Evolutionary conservation across 257 asterid species (phyloP), one percentile per base, ranked within the genome.

Genomic region (Lavandula angustifolia): DNA sequence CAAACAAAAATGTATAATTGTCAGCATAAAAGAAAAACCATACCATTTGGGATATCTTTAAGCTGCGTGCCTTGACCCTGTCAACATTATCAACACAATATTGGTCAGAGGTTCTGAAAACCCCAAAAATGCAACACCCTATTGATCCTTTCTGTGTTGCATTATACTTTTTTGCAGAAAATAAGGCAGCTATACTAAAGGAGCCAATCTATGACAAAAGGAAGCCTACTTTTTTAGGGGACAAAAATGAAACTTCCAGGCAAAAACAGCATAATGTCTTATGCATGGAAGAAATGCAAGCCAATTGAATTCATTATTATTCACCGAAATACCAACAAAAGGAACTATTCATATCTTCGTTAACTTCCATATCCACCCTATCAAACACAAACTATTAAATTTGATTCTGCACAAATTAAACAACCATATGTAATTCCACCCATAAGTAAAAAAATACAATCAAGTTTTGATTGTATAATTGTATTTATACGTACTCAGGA

Each of bases 11-110:
- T 32, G 59, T 59, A 54, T 0, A 22, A 0, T 22, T 2, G 27
- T 22, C 2, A 22, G 27, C 27, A 22, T 22, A 22, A 22, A 40
- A 40, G 3, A 9, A 40, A 37, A 51, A 3, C 1, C 64, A 70
- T 63, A 69, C 68, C 85, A 78, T 87, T 87, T n/a, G 98, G 98
- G 76, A 91, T 91, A 67, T 86, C 98, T 77, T 78, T 91, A 1
- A 91, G 94, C 51, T 78, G 84, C 3, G 84, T 83, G 8, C 99
- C 99, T 71, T 66, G 81, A 47, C 99, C 99, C 97, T 90, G 83
- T 67, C 27, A 43, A 32, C 72, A 74, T 47, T 67, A 58, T 40
- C 49, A 72, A 67, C 46, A 54, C 0, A 22, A 12, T 37, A 67
- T 12, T 29, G 47, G 61, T 70, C 61, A 68, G 64, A 57, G 33